Percentiles rank a stretch among this genome's conserved stretches.
Conservation (phyloP, 768 basidiomycete species). For the Trametes meyenii region DNA sequence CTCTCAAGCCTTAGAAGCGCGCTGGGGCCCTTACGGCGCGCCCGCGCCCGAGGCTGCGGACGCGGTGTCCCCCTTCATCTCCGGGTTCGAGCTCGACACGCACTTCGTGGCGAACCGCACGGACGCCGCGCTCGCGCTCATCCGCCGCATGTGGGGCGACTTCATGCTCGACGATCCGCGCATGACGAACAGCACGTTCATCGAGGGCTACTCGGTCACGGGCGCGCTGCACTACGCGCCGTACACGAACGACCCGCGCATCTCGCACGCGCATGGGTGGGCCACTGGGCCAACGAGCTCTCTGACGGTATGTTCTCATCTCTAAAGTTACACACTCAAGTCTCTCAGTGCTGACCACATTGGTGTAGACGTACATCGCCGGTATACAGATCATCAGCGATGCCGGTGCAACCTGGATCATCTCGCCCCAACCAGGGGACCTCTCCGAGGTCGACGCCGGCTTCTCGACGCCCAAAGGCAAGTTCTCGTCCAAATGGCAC, state of each 20-base stretch:
- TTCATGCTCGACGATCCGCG: constrained; percentile 26
- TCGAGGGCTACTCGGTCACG: constrained; percentile 21
- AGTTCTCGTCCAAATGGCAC: constrained; percentile 21
- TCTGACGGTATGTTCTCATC: constrained; percentile 8
- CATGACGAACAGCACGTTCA: constrained; percentile 27
- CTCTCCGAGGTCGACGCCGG: constrained; percentile 19
- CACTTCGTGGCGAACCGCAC: constrained; percentile 23
- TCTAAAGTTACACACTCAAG: background rate
- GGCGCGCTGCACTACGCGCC: constrained; percentile 24
- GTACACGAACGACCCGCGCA: constrained; percentile 21
- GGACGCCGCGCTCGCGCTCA: constrained; percentile 17
- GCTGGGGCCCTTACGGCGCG: constrained; percentile 22
- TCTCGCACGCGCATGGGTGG: constrained; percentile 25
- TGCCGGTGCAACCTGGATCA: constrained; percentile 19
- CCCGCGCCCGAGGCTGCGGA: constrained; percentile 24
- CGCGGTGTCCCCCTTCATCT: constrained; percentile 23
- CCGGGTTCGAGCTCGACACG: constrained; percentile 24
- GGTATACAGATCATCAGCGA: constrained; percentile 21
- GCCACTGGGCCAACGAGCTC: constrained; percentile 25
- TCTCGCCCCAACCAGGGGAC: constrained; percentile 16
- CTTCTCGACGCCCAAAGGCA: constrained; percentile 17
- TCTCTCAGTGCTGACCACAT: background rate
- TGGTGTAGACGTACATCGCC: constrained; percentile 13
- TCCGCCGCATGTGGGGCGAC: constrained; percentile 23
- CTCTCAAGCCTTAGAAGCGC: constrained; percentile 14